These are phyloP conservation scores for Coniochaeta sp. DNA, from an alignment of 2,329 filamentous ascomycete species.

Conservation along the genomic window DNA sequence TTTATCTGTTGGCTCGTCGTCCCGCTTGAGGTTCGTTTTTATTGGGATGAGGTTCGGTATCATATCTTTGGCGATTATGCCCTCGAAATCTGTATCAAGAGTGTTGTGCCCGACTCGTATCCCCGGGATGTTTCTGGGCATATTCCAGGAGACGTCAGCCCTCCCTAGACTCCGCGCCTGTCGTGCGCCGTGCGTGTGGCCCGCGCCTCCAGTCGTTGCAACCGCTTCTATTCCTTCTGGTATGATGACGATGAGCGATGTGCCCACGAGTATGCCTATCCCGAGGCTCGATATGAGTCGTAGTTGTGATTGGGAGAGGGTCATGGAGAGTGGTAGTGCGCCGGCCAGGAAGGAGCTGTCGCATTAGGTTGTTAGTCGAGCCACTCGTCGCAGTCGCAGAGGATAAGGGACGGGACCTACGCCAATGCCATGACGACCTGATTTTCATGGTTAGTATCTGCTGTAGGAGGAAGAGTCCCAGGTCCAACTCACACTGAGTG, in stretches of 20 bases:
- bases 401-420: conserved; percentile 30
- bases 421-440: conserved; percentile 53
- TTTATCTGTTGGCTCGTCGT: conserved; percentile 6
- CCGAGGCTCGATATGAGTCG: conserved; percentile 87
- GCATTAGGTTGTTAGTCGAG: conserved; percentile 10
- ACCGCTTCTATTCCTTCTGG: conserved; percentile 93
- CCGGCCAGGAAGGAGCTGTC: conserved; percentile 87
- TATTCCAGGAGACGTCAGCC: not conserved
- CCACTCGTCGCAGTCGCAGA: not conserved
- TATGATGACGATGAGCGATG: conserved; percentile 93
- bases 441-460: conserved; percentile 11
- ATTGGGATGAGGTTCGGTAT: not conserved
- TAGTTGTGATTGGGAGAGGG: conserved; percentile 77
- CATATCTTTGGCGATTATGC: not conserved
- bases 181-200: conserved; percentile 27
- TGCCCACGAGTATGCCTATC: conserved; percentile 89
- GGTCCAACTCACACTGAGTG: conserved; percentile 20
- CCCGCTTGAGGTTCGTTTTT: not conserved
- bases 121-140: not conserved
- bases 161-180: not conserved
- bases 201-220: conserved; percentile 47
- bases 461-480: not conserved
- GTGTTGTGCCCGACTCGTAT: not conserved
- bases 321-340: conserved; percentile 81
- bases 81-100: not conserved